Evolutionary conservation across 140 eudicot species (phyloP), one percentile per base, ranked within the genome.

Genomic region (Erigeron philadelphicus): DNA sequence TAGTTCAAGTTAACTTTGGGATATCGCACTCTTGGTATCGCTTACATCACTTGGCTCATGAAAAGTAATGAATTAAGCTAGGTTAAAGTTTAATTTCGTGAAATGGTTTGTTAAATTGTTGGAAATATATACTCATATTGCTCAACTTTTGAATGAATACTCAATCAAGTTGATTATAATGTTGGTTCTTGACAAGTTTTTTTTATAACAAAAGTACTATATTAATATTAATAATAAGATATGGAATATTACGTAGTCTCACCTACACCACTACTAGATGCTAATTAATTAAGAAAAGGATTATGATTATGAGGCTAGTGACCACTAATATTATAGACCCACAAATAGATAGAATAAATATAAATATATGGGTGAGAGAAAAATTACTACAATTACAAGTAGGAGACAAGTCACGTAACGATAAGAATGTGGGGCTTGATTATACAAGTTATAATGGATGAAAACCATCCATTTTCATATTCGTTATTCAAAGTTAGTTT

Each of bases 221-320:
- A 21, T 21, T 21, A 21, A 21, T 21, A 21, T 21, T 21, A 31
- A 31, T 31, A 69, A 41, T 31, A 42, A 54, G 73, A 64, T 53
- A 69, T 53, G 64, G 41, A 55, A 69, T 54, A 64, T 35, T 61
- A 61, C 50, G 16, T 19, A 47, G 69, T 45, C 78, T 66, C 72
- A 74, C 78, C 79, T 66, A 74, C 52, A 66, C 77, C 70, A 72
- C 67, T 58, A 72, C 50, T 16, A 18, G 55, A 38, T 23, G 42
- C 23, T 64, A 47, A 31, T 21, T 21, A 67, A 49, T 2, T 13
- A 13, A 61, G 64, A 74, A 17, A 3, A 63, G 40, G 65, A 64
- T 57, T 10, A 17, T 18, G 41, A 55, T 35, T 12, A 66, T 66
- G 68, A 74, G 43, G 42, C 11, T 55, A 40, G 11, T 55, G 45